phyloP scores from a whole-genome alignment of 164 flowering plant genomes.

The Sextonia rubra region DNA sequence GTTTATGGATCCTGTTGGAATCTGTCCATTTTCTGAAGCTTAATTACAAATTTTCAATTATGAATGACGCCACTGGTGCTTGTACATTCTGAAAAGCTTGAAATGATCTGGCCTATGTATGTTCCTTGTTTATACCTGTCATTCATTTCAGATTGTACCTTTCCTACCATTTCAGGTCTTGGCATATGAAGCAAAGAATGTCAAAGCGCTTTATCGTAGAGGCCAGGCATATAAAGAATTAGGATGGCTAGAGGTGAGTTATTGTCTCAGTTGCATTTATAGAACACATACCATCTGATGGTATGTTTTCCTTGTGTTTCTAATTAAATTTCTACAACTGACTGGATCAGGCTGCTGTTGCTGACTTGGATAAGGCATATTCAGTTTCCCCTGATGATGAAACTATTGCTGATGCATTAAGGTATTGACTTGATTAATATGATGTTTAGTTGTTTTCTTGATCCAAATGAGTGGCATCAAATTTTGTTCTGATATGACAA shows the following conservation, averaged over 20 bases:
- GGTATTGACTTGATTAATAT: conserved; percentile 36
- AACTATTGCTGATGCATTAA: conserved; percentile 72
- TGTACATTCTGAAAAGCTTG: neutral
- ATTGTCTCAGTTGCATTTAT: neutral
- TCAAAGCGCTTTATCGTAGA: conserved; percentile 92
- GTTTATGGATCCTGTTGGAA: neutral
- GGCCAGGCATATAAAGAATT: conserved; percentile 91
- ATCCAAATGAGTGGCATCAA: neutral
- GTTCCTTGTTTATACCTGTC: neutral
- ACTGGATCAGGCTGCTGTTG: conserved; percentile 62
- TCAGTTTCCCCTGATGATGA: conserved; percentile 84
- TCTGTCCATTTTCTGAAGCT: neutral
- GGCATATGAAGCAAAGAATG: conserved; percentile 66
- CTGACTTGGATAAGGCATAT: conserved; percentile 72
- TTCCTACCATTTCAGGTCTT: conserved; percentile 50
- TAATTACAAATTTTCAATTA: too few species aligned
- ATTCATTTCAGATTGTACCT: neutral
- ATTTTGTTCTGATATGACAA: neutral
- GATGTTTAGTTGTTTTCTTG: neutral
- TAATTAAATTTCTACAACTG: conserved; percentile 14
- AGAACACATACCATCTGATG: neutral
- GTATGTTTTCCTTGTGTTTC: conserved; percentile 9
- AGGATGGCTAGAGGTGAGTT: conserved; percentile 63
- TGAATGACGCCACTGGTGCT: neutral
- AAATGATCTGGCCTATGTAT: neutral